phyloP scores from a whole-genome alignment of 768 basidiomycete species.

The Calocybe indica region DNA sequence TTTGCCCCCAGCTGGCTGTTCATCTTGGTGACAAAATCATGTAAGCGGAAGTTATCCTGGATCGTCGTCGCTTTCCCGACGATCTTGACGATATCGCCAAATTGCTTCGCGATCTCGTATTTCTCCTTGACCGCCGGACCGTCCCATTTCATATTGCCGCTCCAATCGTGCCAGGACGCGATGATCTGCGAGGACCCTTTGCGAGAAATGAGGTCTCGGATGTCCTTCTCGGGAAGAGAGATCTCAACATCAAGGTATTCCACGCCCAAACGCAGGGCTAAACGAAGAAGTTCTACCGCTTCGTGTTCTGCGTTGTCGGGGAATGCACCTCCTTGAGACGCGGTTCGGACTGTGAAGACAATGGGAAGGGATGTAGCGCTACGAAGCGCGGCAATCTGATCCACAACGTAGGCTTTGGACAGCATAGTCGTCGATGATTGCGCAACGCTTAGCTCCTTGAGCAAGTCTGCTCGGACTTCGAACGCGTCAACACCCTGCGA shows the following conservation, averaged over 20 bases:
- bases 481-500: constrained; percentile 84
- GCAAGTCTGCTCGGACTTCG: constrained; percentile 90
- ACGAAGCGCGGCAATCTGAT: constrained; percentile 76
- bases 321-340: constrained; percentile 87
- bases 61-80: constrained; percentile 76
- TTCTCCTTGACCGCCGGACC: constrained; percentile 59
- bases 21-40: constrained; percentile 57
- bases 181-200: constrained; percentile 80
- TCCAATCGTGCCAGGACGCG: constrained; percentile 95
- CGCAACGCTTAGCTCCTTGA: constrained; percentile 46
- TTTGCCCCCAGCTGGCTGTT: constrained; percentile 45
- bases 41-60: constrained; percentile 76
- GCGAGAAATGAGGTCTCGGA: constrained; percentile 49
- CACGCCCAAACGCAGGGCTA: constrained; percentile 77
- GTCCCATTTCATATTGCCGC: constrained; percentile 79
- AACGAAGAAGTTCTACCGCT: constrained; percentile 66
- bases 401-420: constrained; percentile 63
- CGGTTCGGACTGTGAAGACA: constrained; percentile 86
- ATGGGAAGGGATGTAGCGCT: constrained; percentile 77
- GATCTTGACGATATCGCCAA: constrained; percentile 91
- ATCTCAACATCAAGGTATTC: constrained; percentile 95
- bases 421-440: constrained; percentile 56
- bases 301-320: constrained; percentile 72
- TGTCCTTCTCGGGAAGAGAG: constrained; percentile 56
- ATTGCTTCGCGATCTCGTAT: constrained; percentile 54